Evolutionary conservation across 495 filamentous ascomycete genomes (phyloP).

Genomic region (Penicillium crystallinum): DNA sequence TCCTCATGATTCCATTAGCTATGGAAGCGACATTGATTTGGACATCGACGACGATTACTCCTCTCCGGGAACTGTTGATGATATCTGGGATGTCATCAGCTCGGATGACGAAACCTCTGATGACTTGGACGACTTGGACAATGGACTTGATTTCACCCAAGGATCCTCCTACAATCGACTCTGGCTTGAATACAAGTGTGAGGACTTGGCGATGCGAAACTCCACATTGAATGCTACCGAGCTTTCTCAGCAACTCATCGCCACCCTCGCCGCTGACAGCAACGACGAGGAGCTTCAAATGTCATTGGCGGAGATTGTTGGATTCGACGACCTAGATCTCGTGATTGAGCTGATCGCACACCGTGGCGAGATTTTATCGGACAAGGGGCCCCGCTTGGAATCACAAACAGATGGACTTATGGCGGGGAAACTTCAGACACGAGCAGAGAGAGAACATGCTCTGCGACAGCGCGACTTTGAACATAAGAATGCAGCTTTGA

Average conservation of each 20-base stretch:
- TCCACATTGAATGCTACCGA: constrained; percentile 56
- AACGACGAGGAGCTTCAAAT: constrained; percentile 83
- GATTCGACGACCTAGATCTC: constrained; percentile 87
- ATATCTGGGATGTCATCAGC: constrained; percentile 87
- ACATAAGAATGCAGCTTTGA: constrained; percentile 72
- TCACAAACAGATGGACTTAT: constrained; percentile 48
- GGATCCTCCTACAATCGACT: constrained; percentile 29
- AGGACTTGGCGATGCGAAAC: constrained; percentile 51
- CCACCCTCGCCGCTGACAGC: constrained; percentile 58
- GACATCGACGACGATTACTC: constrained; percentile 59
- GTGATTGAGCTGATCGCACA: constrained; percentile 78
- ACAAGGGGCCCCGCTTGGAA: constrained; percentile 29
- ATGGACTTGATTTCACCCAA: constrained; percentile 9
- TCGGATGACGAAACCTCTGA: constrained; percentile 60
- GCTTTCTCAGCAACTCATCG: constrained; percentile 66
- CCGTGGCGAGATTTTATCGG: constrained; percentile 55
- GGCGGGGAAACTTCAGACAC: constrained; percentile 58
- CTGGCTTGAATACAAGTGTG: constrained; percentile 67
- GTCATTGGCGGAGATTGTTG: constrained; percentile 82
- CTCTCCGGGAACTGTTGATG: constrained; percentile 59
- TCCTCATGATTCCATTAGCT: constrained; percentile 34
- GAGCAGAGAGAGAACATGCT: constrained; percentile 68
- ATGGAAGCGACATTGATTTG: constrained; percentile 55
- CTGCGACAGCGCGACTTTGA: constrained; percentile 68
- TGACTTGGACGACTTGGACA: constrained; percentile 33